Base-by-base conservation (phyloP, 345 rosid species). In the Corchorus capsularis region DNA sequence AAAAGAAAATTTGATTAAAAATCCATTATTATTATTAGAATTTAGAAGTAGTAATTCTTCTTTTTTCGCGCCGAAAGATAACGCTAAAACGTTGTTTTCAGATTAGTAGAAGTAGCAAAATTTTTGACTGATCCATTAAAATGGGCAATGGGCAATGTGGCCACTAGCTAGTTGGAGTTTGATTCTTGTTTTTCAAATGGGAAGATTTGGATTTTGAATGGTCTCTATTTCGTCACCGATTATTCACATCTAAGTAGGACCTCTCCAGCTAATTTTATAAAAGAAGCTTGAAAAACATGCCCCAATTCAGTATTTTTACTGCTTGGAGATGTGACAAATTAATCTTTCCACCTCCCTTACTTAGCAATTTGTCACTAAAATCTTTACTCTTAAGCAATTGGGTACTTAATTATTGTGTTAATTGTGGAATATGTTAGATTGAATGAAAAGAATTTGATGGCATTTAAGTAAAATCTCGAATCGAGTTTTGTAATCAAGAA, bases 41-140 rank as follows among this genome's bases (percentile, higher is more conserved):
- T n/a, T n/a, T 39, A 27, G 27, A 27, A 27, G 27, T 39, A 39
- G 43, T 39, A 6, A 39, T 39, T 6, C 6, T 39, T 39, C 1
- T 39, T 6, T 6, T 67, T 73, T 65, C 69, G 73, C 79, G 82
- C 82, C 82, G 79, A 79, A 79, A 75, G 79, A 13, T 22, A 17
- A n/a, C 12, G 3, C 7, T 16, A 17, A 17, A 41, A 53, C 7
- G 73, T 78, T 72, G 20, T 53, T 32, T 64, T 72, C 76, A 37
- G 27, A 49, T 49, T 1, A 49, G 16, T 1, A 49, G 16, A 11
- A 49, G 16, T 3, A 12, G 16, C 53, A 49, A 6, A 9, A 12
- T 49, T 4, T 49, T 13, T 49, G 16, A 49, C 53, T 10, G 53
- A 6, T 45, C 9, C 10, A 1, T 27, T 27, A 0, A 27, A 27